Percentiles rank a stretch among this genome's conserved stretches.
Evolutionary conservation across 306 rosid species (phyloP).

Genomic region (Rosa chinensis): DNA sequence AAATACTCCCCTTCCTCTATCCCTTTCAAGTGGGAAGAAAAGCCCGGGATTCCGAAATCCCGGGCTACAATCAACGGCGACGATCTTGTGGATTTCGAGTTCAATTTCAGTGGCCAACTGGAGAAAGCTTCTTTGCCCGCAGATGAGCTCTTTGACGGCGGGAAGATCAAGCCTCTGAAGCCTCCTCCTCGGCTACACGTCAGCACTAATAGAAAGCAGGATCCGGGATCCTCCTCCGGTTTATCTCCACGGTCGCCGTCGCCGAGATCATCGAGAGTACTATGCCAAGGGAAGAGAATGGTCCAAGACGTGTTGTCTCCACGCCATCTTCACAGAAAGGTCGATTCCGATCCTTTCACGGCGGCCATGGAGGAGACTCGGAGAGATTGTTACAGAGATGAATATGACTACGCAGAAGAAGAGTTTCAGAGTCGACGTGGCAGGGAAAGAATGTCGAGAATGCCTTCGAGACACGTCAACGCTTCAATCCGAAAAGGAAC

Average conservation of each 20-base stretch:
- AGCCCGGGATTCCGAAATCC: slow-evolving; percentile 55
- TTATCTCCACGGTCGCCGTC: slow-evolving; percentile 20
- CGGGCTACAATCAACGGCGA: slow-evolving; percentile 1
- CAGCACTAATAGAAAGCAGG: not conserved
- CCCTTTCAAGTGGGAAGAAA: slow-evolving; percentile 64
- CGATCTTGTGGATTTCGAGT: slow-evolving; percentile 47
- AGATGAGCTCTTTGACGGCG: slow-evolving; percentile 80
- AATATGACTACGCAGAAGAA: not conserved
- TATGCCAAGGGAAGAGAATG: slow-evolving; percentile 39
- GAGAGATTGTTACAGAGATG: slow-evolving; percentile 1
- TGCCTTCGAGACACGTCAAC: slow-evolving; percentile 4
- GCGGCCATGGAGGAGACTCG: slow-evolving; percentile 43
- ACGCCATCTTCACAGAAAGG: slow-evolving; percentile 24
- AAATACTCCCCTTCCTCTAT: slow-evolving; percentile 32
- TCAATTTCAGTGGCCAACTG: slow-evolving; percentile 54
- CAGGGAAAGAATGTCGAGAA: slow-evolving; percentile 36
- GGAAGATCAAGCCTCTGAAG: slow-evolving; percentile 72
- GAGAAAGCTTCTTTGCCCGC: slow-evolving; percentile 50
- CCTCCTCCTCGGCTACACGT: slow-evolving; percentile 49
- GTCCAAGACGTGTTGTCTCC: slow-evolving; percentile 47
- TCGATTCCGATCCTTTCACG: slow-evolving; percentile 49
- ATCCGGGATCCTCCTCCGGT: slow-evolving; percentile 1
- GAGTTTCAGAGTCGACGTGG: slow-evolving; percentile 34
- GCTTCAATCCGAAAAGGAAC: slow-evolving; percentile 45
- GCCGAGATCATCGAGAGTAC: slow-evolving; percentile 36